Evolutionary conservation across 164 flowering plant genomes (phyloP).

Genomic region (Vitis labrusca): DNA sequence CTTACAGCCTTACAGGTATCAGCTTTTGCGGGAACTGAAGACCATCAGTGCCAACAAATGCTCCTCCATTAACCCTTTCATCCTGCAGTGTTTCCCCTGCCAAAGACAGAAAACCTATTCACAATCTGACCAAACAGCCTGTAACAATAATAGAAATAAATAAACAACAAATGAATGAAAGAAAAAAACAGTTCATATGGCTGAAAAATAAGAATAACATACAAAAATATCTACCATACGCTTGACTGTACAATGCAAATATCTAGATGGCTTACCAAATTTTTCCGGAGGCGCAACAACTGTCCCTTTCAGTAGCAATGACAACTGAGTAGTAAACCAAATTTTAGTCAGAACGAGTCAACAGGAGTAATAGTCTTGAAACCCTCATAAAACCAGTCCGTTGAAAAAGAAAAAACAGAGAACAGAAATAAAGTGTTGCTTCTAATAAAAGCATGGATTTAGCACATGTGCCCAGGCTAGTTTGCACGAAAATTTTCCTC

Average conservation of each 20-base stretch:
- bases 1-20: constrained; percentile 93
- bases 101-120: constrained; percentile 7
- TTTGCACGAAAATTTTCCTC: no score
- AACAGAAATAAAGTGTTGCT: no score
- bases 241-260: background rate
- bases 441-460: no score
- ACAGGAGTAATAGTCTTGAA: no score
- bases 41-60: constrained; percentile 79
- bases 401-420: no score
- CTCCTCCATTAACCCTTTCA: constrained; percentile 90
- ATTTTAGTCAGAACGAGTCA: constrained; percentile 10
- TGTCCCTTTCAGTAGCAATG: constrained; percentile 90
- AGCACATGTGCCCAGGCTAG: no score
- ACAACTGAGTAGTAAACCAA: constrained; percentile 53
- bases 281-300: constrained; percentile 99
- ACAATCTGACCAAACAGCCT: background rate
- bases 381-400: no score
- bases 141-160: background rate
- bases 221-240: constrained; percentile 1
- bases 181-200: background rate
- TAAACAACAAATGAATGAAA: background rate
- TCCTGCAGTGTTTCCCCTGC: constrained; percentile 93
- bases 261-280: constrained; percentile 63
- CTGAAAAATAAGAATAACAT: background rate
- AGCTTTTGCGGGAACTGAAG: constrained; percentile 85